These are phyloP conservation scores for Pseudogymnoascus sp. DNA, from an alignment of 2,329 filamentous ascomycete genomes.

Conservation along the genomic window DNA sequence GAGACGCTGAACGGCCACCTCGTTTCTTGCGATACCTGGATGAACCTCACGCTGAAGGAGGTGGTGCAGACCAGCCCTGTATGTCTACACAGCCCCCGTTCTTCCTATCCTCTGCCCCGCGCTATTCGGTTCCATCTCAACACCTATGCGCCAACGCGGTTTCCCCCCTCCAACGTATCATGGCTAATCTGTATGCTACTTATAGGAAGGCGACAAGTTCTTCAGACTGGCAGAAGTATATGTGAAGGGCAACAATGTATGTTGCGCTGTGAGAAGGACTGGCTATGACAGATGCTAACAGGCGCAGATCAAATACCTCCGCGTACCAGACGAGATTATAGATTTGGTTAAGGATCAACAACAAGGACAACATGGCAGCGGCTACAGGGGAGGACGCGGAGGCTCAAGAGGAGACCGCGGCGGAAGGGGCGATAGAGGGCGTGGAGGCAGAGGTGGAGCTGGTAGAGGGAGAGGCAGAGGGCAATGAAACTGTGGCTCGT, in stretches of 20 bases:
- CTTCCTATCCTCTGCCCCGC: not conserved
- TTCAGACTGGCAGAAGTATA: conserved; percentile 88
- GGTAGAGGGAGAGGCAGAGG: conserved; percentile 26
- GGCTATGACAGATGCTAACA: conserved; percentile 11
- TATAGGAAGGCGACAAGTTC: conserved; percentile 84
- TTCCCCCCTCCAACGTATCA: not conserved
- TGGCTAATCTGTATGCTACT: not conserved
- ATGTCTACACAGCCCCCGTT: conserved; percentile 23
- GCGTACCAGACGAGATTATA: conserved; percentile 94
- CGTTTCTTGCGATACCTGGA: conserved; percentile 97
- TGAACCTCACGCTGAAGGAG: conserved; percentile 96
- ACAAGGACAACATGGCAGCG: conserved; percentile 54
- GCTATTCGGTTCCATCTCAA: not conserved
- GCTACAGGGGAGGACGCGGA: conserved; percentile 57
- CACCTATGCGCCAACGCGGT: not conserved
- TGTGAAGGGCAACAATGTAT: conserved; percentile 92
- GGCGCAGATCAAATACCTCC: conserved; percentile 91
- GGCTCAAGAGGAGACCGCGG: conserved; percentile 49
- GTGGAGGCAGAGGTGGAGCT: conserved; percentile 41
- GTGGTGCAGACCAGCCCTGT: conserved; percentile 91
- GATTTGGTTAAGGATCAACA: conserved; percentile 91
- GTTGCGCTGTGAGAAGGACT: conserved; percentile 14
- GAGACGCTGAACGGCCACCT: conserved; percentile 96
- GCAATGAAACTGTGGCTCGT: not conserved
- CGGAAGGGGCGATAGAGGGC: conserved; percentile 42